A percentile compares a stretch with the other conserved stretches of the same genome.
phyloP scores from a whole-genome alignment of 352 stramenopile genomes.

The Phytophthora fragariaefolia region DNA sequence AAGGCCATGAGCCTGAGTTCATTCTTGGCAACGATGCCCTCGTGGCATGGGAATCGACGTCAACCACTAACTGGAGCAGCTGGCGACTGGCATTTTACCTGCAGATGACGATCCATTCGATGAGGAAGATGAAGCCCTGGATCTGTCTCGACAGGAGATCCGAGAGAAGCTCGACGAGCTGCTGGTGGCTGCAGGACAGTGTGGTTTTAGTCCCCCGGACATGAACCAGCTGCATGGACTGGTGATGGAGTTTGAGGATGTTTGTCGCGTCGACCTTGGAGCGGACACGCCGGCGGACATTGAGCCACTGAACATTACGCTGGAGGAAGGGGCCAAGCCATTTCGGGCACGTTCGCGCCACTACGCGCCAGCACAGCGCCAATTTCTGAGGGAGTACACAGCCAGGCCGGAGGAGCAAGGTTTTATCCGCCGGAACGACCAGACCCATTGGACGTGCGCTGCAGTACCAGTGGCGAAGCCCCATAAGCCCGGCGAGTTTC shows the following conservation, averaged over 20 bases:
- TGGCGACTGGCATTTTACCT: neutral
- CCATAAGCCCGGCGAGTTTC: too few species aligned
- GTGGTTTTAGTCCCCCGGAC: neutral
- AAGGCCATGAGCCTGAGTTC: conserved; percentile 7
- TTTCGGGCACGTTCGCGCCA: neutral
- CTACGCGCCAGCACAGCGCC: conserved; percentile 5
- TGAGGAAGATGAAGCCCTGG: neutral
- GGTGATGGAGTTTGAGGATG: conserved; percentile 10
- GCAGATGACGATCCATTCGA: conserved; percentile 13
- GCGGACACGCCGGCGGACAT: conserved; percentile 4
- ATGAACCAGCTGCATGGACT: neutral
- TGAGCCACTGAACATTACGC: conserved; percentile 5
- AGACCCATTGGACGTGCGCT: conserved; percentile 14
- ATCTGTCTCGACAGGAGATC: neutral
- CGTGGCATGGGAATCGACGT: conserved; percentile 7
- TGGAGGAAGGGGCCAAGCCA: neutral
- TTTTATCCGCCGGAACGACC: conserved; percentile 9
- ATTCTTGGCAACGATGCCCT: conserved; percentile 9
- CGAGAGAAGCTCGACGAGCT: neutral
- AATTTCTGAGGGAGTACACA: neutral
- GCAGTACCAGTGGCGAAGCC: conserved; percentile 17
- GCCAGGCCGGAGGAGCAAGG: neutral
- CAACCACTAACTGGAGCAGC: conserved; percentile 8
- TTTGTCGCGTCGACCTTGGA: conserved; percentile 2
- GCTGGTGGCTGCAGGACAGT: neutral